Evolutionary conservation across 768 basidiomycete species (phyloP).

Genomic region (Tubosaeta sp.): DNA sequence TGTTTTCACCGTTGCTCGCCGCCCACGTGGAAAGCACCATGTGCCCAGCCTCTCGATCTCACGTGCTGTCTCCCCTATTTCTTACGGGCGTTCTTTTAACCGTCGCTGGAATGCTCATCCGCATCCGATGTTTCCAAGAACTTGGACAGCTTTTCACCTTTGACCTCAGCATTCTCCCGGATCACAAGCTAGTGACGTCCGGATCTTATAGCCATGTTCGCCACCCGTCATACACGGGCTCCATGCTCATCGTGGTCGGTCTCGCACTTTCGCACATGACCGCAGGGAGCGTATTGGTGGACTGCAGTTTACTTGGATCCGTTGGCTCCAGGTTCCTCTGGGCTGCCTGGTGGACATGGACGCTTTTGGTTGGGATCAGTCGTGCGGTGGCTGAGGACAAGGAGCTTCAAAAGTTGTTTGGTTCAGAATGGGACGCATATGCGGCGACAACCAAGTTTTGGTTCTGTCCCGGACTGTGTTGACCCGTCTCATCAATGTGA

Average conservation of each 20-base stretch:
- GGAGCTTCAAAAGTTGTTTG: constrained; percentile 44
- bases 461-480: constrained; percentile 48
- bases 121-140: constrained; percentile 49
- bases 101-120: constrained; percentile 43
- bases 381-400: constrained; percentile 48
- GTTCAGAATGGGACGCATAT: constrained; percentile 46
- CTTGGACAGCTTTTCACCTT: constrained; percentile 57
- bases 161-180: constrained; percentile 51
- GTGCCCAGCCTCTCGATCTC: constrained; percentile 27
- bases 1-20: constrained; percentile 32
- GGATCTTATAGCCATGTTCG: constrained; percentile 50
- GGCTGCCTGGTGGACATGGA: constrained; percentile 48
- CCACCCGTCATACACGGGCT: constrained; percentile 55
- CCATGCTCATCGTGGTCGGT: constrained; percentile 45
- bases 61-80: constrained; percentile 40
- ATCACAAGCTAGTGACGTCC: constrained; percentile 48
- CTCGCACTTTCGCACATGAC: constrained; percentile 44
- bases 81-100: constrained; percentile 41
- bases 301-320: constrained; percentile 30
- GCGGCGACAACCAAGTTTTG: constrained; percentile 42
- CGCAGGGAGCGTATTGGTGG: constrained; percentile 43
- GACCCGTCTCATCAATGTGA: constrained; percentile 2
- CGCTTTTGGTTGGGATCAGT: constrained; percentile 44
- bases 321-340: constrained; percentile 33
- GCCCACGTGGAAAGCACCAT: constrained; percentile 31